Conservation (phyloP, 257 asterid genomes). For the Parsonsia alboflavescens region DNA sequence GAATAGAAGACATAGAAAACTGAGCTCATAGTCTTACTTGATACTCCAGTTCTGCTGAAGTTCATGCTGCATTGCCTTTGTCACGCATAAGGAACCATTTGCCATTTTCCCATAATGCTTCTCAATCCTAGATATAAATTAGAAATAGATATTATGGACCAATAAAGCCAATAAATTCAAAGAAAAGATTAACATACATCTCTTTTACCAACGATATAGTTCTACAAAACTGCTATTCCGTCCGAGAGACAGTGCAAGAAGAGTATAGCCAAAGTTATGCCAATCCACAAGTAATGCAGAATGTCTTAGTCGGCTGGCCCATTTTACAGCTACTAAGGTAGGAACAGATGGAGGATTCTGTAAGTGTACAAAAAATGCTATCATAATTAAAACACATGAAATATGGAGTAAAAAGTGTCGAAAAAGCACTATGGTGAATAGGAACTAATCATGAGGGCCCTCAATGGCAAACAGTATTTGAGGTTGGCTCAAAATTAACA, state of each 20-base stretch:
- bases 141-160: conserved; percentile 15
- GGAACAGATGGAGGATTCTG: conserved; percentile 99
- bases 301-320: conserved; percentile 77
- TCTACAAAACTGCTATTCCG: conserved; percentile 72
- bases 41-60: conserved; percentile 92
- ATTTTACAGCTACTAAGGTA: conserved; percentile 84
- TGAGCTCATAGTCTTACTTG: conserved; percentile 44
- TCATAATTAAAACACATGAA: conserved; percentile 10
- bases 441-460: background rate
- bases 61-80: conserved; percentile 97
- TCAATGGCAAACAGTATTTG: background rate
- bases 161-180: conserved; percentile 5
- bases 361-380: conserved; percentile 21
- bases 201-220: conserved; percentile 65
- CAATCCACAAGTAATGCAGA: conserved; percentile 80
- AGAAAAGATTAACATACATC: conserved; percentile 9
- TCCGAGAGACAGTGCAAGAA: conserved; percentile 81
- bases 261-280: conserved; percentile 94
- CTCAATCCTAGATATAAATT: conserved; percentile 66
- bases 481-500: background rate
- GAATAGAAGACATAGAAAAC: conserved; percentile 2
- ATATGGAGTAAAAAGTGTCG: background rate
- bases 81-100: conserved; percentile 89
- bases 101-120: conserved; percentile 85
- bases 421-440: background rate